A percentile compares a stretch with the other conserved stretches of the same genome.
Evolutionary conservation across 2,329 filamentous ascomycete species (phyloP).

Genomic region (Eurotiales sp.): DNA sequence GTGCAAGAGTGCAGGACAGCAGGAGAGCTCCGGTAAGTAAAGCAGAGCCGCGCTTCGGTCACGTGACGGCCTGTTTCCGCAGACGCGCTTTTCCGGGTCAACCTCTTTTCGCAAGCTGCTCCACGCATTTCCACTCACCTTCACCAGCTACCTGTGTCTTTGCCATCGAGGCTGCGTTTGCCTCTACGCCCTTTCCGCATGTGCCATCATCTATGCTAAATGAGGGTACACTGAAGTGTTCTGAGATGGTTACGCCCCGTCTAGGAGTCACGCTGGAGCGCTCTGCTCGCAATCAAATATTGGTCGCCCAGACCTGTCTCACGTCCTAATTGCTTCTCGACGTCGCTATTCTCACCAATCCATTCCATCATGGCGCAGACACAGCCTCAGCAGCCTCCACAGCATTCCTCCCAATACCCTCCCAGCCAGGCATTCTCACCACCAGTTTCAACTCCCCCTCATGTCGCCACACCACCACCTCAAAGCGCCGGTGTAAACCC

Average conservation of each 20-base stretch:
- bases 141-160: slow-evolving; percentile 15
- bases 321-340: neutral
- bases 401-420: slow-evolving; percentile 41
- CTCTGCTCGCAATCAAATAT: slow-evolving; percentile 31
- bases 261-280: slow-evolving; percentile 35
- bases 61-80: slow-evolving; percentile 23
- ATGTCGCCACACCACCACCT: slow-evolving; percentile 54
- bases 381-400: slow-evolving; percentile 44
- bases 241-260: slow-evolving; percentile 38
- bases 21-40: too few relatives aligned
- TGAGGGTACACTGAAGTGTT: slow-evolving; percentile 14
- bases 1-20: too few relatives aligned
- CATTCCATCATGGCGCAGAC: slow-evolving; percentile 58
- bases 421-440: slow-evolving; percentile 53
- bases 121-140: slow-evolving; percentile 15
- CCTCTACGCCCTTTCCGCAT: neutral
- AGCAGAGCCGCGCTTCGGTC: slow-evolving; percentile 13
- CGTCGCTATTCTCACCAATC: slow-evolving; percentile 2
- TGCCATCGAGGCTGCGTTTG: slow-evolving; percentile 14
- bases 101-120: slow-evolving; percentile 13
- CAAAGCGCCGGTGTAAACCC: slow-evolving; percentile 50
- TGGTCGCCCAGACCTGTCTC: slow-evolving; percentile 9
- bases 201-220: neutral
- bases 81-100: slow-evolving; percentile 19
- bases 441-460: slow-evolving; percentile 58